Base-by-base conservation (phyloP, 129 eudicot species). In the Kitagawia praeruptora region DNA sequence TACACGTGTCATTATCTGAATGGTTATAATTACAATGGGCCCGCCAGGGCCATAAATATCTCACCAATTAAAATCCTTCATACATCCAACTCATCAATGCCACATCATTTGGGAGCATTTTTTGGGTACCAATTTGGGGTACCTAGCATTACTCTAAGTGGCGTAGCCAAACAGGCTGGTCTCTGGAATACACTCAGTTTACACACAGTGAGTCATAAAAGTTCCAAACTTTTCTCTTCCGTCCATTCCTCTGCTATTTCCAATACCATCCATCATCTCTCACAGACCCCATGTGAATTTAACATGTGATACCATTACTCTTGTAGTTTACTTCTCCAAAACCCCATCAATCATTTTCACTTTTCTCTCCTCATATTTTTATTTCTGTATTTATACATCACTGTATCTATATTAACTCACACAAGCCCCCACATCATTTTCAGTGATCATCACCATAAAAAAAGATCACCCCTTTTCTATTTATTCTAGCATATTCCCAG, bases 211-310 rank as follows among this genome's bases (percentile, higher is more conserved):
- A 23, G 69, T 10, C 76, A 23, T 25, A 27, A 44, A 12, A 21
- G 67, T 47, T 73, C 37, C 51, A 73, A 73, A 44, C 39, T 41
- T 74, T 74, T 74, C 5, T 44, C 31, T 47, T 38, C 80, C 80
- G 80, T 56, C 51, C 70, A 51, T 53, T 77, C 70, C 23, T 13
- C 41, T 64, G 73, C 41, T 67, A 37, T 8, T 61, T 21, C 69
- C 69, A 61, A 61, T 10, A 54, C 0, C 7, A n/a, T n/a, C 0
- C 7, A n/a, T n/a, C 37, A 34, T 34, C 2, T 34, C 37, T 61
- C 69, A 61, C 69, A 61, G 69, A 61, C 69, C 41, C 47, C 78
- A 75, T n/a, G 79, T 48, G 69, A 76, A 49, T 13, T 77, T 7
- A 34, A 61, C 69, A 61, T 41, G 71, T 78, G 51, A 53, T 58